Evolutionary conservation across 768 basidiomycete genomes (phyloP).

Genomic region (Ramaria sp.): DNA sequence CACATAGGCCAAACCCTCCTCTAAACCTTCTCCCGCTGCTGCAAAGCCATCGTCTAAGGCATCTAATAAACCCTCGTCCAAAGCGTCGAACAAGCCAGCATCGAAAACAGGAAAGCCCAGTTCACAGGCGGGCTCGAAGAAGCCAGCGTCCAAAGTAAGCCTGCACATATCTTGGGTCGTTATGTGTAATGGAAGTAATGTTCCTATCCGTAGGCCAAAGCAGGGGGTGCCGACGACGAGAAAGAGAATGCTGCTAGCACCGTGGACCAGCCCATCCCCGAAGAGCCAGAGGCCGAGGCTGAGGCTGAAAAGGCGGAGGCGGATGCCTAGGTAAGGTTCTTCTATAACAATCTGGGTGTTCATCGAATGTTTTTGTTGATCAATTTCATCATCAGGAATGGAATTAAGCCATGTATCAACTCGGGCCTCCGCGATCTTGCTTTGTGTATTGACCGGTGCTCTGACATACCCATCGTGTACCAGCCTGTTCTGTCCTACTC

Average conservation of each 20-base stretch:
- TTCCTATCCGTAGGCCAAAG: not conserved
- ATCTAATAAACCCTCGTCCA: conserved; percentile 3
- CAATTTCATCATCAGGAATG: not conserved
- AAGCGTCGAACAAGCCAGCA: conserved; percentile 2
- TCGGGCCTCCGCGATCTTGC: not conserved
- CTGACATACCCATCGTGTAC: conserved; percentile 1
- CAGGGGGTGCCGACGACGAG: not conserved
- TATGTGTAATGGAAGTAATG: not conserved
- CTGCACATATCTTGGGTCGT: not conserved
- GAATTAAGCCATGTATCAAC: not conserved
- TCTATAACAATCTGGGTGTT: not conserved
- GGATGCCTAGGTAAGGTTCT: not conserved
- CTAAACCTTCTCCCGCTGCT: not conserved
- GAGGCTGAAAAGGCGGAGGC: conserved; percentile 2
- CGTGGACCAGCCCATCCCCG: not conserved
- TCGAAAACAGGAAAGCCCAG: conserved; percentile 5
- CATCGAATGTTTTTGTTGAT: not conserved
- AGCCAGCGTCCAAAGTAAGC: conserved; percentile 6
- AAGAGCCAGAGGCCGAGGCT: conserved; percentile 7
- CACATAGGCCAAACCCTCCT: not conserved
- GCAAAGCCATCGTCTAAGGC: conserved; percentile 6
- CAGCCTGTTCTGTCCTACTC: not conserved
- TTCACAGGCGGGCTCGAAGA: conserved; percentile 2
- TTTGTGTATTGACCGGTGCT: not conserved
- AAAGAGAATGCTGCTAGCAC: conserved; percentile 3